Evolutionary conservation across 768 basidiomycete species (phyloP), one percentile per base, ranked within the genome.

Genomic region (Gelatoporia subvermispora): DNA sequence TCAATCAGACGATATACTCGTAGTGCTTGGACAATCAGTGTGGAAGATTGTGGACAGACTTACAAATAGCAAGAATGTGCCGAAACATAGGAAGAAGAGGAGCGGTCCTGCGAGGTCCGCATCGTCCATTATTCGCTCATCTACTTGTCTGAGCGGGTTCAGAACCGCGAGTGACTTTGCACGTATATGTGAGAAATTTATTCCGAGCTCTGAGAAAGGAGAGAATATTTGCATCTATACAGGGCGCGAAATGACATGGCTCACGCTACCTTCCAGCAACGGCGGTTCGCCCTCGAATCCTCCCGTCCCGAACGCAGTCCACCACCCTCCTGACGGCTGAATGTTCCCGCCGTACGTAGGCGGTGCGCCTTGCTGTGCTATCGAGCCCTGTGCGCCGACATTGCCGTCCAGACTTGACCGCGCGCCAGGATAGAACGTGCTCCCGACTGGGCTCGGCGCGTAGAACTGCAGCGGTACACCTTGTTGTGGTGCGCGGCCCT

Each of bases 51-150:
- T 15, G 39, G n/a, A n/a, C n/a, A 23, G 20, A 81, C 93, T 61
- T 49, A 97, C 96, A 53, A 98, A 79, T 43, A 99, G 79, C 2
- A 99, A 77, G 61, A 88, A 92, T 36, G 88, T 85, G 11, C 86
- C 96, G 65, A 98, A 98, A 59, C 90, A 90, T 65, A 98, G 91
- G 63, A 86, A 86, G 71, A 97, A 97, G 4, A 97, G 80, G 40
- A 97, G 79, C 8, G 96, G 96, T 0, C 96, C 96, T 8, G 95
- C 93, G 24, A 99, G 77, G 69, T 99, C 96, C 18, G 95, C 94
- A 59, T 99, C 96, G 67, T 99, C 96, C 96, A 99, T 99, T 51
- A 99, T 98, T 49, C 79, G 85, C 53, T 87, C 89, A 52, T 96
- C 86, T 25, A 94, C 80, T 43, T 74, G 74, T 49, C 81, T 77